A percentile compares a stretch with the other conserved stretches of the same genome.
phyloP scores from a whole-genome alignment of 768 basidiomycete species.

The Boletus rufocinnamomeus region DNA sequence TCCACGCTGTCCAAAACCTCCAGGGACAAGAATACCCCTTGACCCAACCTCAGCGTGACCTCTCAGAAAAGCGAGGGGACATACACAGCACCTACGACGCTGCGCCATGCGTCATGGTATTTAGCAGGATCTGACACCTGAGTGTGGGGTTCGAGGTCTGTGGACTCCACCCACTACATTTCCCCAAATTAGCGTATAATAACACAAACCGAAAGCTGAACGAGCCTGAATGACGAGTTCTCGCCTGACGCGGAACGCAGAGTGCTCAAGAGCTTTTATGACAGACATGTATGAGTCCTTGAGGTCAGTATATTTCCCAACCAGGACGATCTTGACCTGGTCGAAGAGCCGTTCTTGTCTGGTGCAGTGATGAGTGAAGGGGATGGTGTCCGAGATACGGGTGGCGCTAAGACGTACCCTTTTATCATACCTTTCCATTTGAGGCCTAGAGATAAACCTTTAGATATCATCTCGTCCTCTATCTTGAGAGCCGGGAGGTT shows the following conservation, averaged over 20 bases:
- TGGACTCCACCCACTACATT: constrained; percentile 92
- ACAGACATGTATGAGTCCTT: constrained; percentile 99
- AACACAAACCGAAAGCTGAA: constrained; percentile 9
- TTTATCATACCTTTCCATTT: constrained; percentile 85
- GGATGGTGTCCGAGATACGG: neutral
- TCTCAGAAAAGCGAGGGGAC: constrained; percentile 27
- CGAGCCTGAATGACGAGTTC: constrained; percentile 80
- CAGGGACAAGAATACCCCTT: constrained; percentile 96
- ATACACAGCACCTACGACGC: constrained; percentile 86
- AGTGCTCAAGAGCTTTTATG: constrained; percentile 94
- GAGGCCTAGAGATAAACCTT: constrained; percentile 64
- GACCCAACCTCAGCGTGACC: constrained; percentile 13
- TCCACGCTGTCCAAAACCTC: constrained; percentile 91
- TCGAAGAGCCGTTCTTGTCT: constrained; percentile 96
- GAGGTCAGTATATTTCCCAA: constrained; percentile 96
- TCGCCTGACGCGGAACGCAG: constrained; percentile 87
- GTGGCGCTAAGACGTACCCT: constrained; percentile 49
- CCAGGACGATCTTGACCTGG: constrained; percentile 83
- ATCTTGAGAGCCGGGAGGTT: constrained; percentile 62
- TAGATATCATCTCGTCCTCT: constrained; percentile 53
- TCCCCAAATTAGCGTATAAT: constrained; percentile 7
- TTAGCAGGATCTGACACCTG: constrained; percentile 79
- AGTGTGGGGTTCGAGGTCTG: constrained; percentile 80
- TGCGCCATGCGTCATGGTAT: constrained; percentile 96
- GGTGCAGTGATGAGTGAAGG: constrained; percentile 9